Conservation (phyloP, 352 stramenopile genomes). For the Globisporangium middletonii region DNA sequence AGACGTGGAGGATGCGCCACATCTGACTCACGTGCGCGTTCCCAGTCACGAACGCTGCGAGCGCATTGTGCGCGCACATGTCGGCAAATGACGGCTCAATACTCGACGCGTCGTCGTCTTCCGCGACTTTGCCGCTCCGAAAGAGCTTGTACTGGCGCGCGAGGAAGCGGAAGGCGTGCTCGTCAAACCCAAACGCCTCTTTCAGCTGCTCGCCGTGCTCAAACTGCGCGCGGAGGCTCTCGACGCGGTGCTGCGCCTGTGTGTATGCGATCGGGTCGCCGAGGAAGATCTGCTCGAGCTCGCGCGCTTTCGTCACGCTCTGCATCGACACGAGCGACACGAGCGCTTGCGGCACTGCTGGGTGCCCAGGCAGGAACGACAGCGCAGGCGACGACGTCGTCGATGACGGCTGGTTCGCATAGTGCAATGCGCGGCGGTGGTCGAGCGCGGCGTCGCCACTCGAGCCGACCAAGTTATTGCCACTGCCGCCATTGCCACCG, state of each 20-base stretch:
- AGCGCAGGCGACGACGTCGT: constrained; percentile 32
- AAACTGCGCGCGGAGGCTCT: constrained; percentile 62
- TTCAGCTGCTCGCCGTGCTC: constrained; percentile 61
- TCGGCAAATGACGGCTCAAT: constrained; percentile 45
- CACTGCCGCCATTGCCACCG: constrained; percentile 6
- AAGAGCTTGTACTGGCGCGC: constrained; percentile 68
- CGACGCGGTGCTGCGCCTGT: constrained; percentile 41
- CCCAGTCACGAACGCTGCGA: constrained; percentile 67
- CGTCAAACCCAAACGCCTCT: constrained; percentile 82
- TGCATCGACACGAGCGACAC: constrained; percentile 73
- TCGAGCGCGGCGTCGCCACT: constrained; percentile 5
- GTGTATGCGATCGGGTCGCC: constrained; percentile 58
- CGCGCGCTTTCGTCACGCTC: constrained; percentile 47
- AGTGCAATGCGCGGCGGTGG: constrained; percentile 10
- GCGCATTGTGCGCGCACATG: constrained; percentile 79
- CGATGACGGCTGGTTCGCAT: constrained; percentile 14
- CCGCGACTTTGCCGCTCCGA: constrained; percentile 8
- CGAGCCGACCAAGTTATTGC: constrained; percentile 3
- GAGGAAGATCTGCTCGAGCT: constrained; percentile 68
- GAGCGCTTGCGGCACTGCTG: constrained; percentile 37
- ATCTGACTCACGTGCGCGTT: constrained; percentile 77
- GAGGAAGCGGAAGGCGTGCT: constrained; percentile 80
- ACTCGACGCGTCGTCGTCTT: constrained; percentile 5
- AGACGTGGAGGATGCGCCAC: constrained; percentile 81
- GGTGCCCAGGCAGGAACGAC: constrained; percentile 20